Conservation (phyloP, 495 filamentous ascomycete species). For the Entonaema liquescens region DNA sequence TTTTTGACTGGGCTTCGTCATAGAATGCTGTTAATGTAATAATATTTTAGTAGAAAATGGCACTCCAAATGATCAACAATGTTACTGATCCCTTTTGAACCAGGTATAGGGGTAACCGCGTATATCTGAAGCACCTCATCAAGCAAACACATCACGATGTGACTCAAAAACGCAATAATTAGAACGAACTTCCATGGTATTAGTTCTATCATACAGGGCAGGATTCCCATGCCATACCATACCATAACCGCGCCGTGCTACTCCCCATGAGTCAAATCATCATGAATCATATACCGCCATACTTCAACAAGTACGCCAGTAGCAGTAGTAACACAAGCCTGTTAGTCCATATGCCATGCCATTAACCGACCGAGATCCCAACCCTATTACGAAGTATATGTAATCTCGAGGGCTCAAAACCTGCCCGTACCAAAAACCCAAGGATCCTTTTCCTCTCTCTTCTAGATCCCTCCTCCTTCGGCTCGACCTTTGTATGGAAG, state of each 20-base stretch:
- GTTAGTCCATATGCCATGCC: background rate
- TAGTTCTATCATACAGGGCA: slow-evolving; percentile 36
- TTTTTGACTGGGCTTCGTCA: too few relatives aligned
- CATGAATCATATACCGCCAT: background rate
- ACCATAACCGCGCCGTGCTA: slow-evolving; percentile 7
- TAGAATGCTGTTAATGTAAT: too few relatives aligned
- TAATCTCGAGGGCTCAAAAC: slow-evolving; percentile 18
- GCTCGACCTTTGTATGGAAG: slow-evolving; percentile 14
- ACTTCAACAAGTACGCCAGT: background rate
- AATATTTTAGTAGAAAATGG: too few relatives aligned
- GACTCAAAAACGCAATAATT: background rate
- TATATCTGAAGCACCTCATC: too few relatives aligned
- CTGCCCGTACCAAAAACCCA: slow-evolving; percentile 3
- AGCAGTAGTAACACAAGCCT: background rate
- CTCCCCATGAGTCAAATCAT: background rate
- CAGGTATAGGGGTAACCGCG: too few relatives aligned
- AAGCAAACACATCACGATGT: background rate
- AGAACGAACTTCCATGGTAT: slow-evolving; percentile 35
- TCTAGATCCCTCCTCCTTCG: background rate
- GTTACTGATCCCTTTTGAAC: too few relatives aligned
- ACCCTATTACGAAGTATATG: background rate
- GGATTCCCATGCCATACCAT: slow-evolving; percentile 5
- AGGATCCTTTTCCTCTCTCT: background rate
- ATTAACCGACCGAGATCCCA: slow-evolving; percentile 3
- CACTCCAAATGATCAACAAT: too few relatives aligned